Evolutionary conservation across 169 alveolate genomes (phyloP).

Genomic region (Plasmodium vivax): DNA sequence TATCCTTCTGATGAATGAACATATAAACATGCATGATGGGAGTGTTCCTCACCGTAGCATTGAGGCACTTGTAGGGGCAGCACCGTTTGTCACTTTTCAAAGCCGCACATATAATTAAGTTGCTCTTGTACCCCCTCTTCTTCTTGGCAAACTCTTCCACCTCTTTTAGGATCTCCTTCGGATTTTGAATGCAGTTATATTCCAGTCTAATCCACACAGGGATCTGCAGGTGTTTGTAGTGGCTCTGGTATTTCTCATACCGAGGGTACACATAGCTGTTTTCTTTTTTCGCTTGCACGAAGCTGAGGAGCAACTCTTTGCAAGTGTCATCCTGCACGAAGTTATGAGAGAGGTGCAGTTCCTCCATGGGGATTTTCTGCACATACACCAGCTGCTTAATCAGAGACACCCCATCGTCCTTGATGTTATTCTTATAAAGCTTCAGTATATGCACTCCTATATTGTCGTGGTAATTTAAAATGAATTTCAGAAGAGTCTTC

Average conservation of each 20-base stretch:
- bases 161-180: conserved; percentile 64
- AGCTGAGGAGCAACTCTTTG: conserved; percentile 55
- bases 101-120: conserved; percentile 50
- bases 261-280: conserved; percentile 63
- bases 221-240: conserved; percentile 41
- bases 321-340: conserved; percentile 67
- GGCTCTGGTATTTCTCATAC: conserved; percentile 53
- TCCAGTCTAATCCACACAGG: conserved; percentile 76
- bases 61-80: conserved; percentile 64
- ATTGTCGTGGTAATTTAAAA: conserved; percentile 44
- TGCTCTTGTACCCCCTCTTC: conserved; percentile 68
- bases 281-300: conserved; percentile 68
- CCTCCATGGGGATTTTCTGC: conserved; percentile 73
- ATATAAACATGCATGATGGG: conserved; percentile 74
- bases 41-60: conserved; percentile 40
- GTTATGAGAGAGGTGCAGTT: conserved; percentile 67
- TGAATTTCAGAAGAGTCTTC: conserved; percentile 34
- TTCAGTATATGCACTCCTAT: conserved; percentile 55
- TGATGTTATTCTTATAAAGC: conserved; percentile 61
- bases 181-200: conserved; percentile 71
- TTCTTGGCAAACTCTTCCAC: conserved; percentile 65
- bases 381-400: conserved; percentile 39
- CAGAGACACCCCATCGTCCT: conserved; percentile 67
- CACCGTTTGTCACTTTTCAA: conserved; percentile 74
- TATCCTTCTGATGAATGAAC: conserved; percentile 75